Percentiles rank a stretch among this genome's conserved stretches.
Conservation (phyloP, 345 rosid genomes). For the Chamaenerion angustifolium region DNA sequence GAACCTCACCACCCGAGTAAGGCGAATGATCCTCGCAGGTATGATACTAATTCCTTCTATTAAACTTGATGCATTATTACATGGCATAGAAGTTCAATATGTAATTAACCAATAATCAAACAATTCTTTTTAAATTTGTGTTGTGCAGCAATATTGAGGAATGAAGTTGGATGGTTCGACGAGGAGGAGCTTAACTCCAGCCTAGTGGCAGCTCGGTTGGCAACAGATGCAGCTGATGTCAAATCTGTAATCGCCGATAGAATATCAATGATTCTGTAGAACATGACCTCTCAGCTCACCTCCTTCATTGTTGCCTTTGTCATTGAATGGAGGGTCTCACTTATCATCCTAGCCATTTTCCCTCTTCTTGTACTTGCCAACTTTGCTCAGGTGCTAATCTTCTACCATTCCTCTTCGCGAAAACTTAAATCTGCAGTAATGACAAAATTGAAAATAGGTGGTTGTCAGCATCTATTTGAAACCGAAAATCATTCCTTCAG, state of each 20-base stretch:
- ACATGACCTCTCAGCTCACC: slow-evolving; percentile 97
- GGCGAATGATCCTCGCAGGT: slow-evolving; percentile 99
- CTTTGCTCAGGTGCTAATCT: slow-evolving; percentile 83
- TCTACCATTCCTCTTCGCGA: no score
- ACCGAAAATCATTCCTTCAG: no score
- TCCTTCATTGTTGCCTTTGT: slow-evolving; percentile 96
- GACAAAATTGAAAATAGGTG: no score
- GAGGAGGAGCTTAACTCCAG: no score
- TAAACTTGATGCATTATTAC: neutral
- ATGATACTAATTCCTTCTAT: slow-evolving; percentile 3
- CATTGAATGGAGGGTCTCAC: slow-evolving; percentile 97
- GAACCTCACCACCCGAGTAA: no score
- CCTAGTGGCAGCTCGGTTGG: no score
- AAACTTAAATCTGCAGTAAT: no score
- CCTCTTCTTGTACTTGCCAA: slow-evolving; percentile 96
- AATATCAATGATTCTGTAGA: slow-evolving; percentile 91
- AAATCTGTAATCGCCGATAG: slow-evolving; percentile 96
- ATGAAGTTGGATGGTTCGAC: no score
- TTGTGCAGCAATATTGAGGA: no score
- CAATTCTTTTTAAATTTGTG: no score
- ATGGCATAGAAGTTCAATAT: no score
- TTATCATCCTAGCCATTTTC: slow-evolving; percentile 84
- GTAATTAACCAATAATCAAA: no score
- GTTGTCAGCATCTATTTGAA: neutral
- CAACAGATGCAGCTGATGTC: slow-evolving; percentile 91